phyloP scores from a whole-genome alignment of 352 stramenopile genomes.

The Globisporangium polare region DNA sequence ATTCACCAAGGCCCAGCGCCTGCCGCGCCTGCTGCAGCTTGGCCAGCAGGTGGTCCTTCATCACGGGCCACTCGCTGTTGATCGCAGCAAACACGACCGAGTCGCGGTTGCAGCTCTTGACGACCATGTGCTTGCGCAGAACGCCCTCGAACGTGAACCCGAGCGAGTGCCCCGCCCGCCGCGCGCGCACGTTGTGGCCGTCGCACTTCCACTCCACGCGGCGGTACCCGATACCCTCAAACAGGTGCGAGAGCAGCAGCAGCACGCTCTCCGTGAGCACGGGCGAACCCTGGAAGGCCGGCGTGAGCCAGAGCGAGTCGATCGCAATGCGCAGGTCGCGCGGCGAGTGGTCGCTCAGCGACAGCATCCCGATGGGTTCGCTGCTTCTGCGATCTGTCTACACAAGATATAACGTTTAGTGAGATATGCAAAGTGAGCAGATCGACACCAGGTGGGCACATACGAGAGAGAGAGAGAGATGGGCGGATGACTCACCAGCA shows the following conservation, averaged over 20 bases:
- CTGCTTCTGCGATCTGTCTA: constrained; percentile 45
- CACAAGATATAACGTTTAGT: not conserved
- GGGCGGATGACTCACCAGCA: constrained; percentile 30
- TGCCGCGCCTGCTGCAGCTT: constrained; percentile 27
- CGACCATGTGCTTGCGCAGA: constrained; percentile 81
- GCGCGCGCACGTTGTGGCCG: constrained; percentile 81
- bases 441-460: not conserved
- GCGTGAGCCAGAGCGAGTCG: constrained; percentile 74
- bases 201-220: constrained; percentile 87
- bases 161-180: constrained; percentile 70
- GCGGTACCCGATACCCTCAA: constrained; percentile 61
- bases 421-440: not conserved
- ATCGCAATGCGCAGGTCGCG: constrained; percentile 74
- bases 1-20: constrained; percentile 4
- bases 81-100: constrained; percentile 81
- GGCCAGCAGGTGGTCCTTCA: constrained; percentile 61
- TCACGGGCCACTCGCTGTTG: constrained; percentile 82
- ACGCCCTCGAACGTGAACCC: constrained; percentile 88
- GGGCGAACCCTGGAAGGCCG: constrained; percentile 62
- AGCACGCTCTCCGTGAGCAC: constrained; percentile 59
- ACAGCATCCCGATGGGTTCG: constrained; percentile 73
- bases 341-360: constrained; percentile 71
- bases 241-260: constrained; percentile 70
- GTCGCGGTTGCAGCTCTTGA: constrained; percentile 84
- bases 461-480: not conserved